These are phyloP conservation scores for Cerioporus squamosus DNA, from an alignment of 1,284 basidiomycete genomes.

Conservation along the genomic window DNA sequence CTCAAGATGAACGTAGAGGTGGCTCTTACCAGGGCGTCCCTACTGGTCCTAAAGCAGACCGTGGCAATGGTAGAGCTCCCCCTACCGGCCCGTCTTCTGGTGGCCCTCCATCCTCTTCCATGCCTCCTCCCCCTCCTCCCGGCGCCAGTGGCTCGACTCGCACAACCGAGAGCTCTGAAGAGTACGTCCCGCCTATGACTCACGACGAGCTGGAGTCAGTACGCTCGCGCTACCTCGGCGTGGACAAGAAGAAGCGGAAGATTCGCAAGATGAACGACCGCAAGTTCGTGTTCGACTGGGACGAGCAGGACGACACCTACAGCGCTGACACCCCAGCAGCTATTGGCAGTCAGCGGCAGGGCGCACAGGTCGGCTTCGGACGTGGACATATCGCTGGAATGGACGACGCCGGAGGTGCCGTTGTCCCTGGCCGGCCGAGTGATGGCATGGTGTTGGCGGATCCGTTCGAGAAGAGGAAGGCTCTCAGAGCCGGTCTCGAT, in stretches of 20 bases:
- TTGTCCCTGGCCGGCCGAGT: constrained; percentile 30
- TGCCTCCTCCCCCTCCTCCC: constrained; percentile 53
- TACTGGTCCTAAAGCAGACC: constrained; percentile 83
- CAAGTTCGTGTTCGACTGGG: constrained; percentile 99
- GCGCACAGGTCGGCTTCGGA: constrained; percentile 87
- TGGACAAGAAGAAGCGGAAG: constrained; percentile 91
- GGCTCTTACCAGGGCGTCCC: constrained; percentile 60
- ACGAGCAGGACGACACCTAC: constrained; percentile 90
- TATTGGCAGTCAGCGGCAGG: constrained; percentile 69
- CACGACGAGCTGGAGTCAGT: constrained; percentile 78
- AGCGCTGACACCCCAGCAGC: constrained; percentile 67
- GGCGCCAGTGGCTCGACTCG: constrained; percentile 16
- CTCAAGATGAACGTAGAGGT: constrained; percentile 19
- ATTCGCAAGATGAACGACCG: constrained; percentile 93
- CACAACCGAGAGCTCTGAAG: constrained; percentile 42
- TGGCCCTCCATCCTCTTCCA: constrained; percentile 42
- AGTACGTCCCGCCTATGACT: constrained; percentile 74
- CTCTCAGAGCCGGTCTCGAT: constrained; percentile 83
- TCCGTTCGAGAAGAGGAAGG: constrained; percentile 78
- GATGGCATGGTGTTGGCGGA: constrained; percentile 70
- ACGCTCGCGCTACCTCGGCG: constrained; percentile 89
- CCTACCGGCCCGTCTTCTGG: constrained; percentile 38
- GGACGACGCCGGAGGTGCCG: constrained; percentile 70
- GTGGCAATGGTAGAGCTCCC: constrained; percentile 54
- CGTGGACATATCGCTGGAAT: constrained; percentile 84